Evolutionary conservation across 129 eudicot genomes (phyloP), one percentile per base, ranked within the genome.

Genomic region (Rutidosis leptorrhynchoides): DNA sequence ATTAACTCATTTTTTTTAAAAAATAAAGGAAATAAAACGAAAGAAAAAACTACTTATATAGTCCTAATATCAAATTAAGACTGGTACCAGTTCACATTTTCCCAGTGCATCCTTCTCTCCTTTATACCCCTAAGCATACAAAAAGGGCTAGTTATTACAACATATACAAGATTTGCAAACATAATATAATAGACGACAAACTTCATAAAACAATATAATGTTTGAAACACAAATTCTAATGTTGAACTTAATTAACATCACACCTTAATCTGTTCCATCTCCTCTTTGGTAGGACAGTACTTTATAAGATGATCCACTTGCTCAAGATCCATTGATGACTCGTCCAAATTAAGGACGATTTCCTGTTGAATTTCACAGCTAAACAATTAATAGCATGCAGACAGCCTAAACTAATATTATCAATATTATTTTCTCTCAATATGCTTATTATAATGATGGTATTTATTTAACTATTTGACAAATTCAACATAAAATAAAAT

Each of bases 281-380:
- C 99, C 78, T 94, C 97, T 81, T 94, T 89, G 19, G 99, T 94
- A 58, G 99, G 99, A 77, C 99, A 94, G 71, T 86, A 89, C 78
- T 89, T 94, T 72, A 94, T 84, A 67, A 94, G 93, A 81, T 94
- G 89, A 66, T 89, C 95, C 73, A 94, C 97, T 80, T 83, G 95
- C 79, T 94, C 99, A 67, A 74, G 83, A 84, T 86, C 93, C 67
- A 94, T 68, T 51, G 86, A 88, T 51, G 95, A 29, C 28, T 89
- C 99, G 62, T 94, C 99, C 83, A 94, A 78, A 23, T 87, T 76
- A 69, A 94, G 96, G 60, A 89, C 99, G 53, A 83, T 72, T 53
- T 73, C 78, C 99, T 94, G 83, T 32, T 6, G 78, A 68, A 57
- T 55, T 62, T 58, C 65, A 68, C 27, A 74, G 65, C 7, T 54